Conservation (phyloP, 2,329 filamentous ascomycete species). For the Aspergillus thermomutatus region DNA sequence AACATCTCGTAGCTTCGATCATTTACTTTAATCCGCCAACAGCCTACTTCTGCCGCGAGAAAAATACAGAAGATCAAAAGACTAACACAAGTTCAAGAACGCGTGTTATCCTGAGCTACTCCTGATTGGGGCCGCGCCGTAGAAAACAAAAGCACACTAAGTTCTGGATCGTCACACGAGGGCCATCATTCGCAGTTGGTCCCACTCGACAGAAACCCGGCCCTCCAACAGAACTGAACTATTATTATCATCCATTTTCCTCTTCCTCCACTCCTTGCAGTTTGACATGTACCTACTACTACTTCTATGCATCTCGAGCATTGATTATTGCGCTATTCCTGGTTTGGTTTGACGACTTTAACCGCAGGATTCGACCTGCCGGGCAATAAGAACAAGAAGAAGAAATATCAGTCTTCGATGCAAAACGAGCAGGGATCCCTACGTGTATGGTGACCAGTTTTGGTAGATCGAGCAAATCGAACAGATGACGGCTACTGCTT, state of each 20-base stretch:
- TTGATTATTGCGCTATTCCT: background rate
- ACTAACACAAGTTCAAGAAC: background rate
- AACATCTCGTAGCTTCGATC: background rate
- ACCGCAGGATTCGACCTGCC: no score
- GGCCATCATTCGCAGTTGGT: background rate
- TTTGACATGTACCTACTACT: background rate
- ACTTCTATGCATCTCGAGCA: conserved; percentile 9
- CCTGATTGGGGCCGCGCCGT: background rate
- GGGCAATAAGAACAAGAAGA: no score
- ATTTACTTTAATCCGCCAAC: background rate
- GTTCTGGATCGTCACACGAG: background rate
- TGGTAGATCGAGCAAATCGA: background rate
- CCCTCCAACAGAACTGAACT: background rate
- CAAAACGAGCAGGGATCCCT: background rate
- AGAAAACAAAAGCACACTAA: conserved; percentile 1
- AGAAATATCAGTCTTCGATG: background rate
- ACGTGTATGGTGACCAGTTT: background rate
- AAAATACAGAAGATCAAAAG: conserved; percentile 1
- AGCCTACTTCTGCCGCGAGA: background rate
- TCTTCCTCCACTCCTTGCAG: background rate
- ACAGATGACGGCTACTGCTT: background rate
- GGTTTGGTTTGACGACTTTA: no score
- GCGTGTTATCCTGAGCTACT: conserved; percentile 4
- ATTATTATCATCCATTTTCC: background rate
- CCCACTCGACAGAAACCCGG: background rate